Evolutionary conservation across 2,329 filamentous ascomycete genomes (phyloP), one percentile per base, ranked within the genome.

Genomic region (Fusarium sp.): DNA sequence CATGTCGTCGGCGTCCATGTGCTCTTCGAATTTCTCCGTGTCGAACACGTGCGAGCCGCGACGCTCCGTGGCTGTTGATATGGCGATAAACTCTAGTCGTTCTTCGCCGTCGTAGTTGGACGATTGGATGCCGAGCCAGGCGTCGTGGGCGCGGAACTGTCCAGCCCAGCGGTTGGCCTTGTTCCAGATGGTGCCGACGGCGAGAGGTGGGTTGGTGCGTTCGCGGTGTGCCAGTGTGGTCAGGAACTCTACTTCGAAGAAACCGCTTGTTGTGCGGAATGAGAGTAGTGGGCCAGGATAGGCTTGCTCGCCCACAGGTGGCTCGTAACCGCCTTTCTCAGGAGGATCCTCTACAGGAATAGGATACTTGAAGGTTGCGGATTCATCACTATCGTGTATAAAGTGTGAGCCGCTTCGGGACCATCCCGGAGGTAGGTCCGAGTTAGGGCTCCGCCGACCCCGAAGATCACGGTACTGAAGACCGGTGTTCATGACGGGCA

Each of bases 101-200:
- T 82, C 81, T 45, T 81, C 79, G 41, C 80, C 80, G 8, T 80
- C 80, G 55, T 83, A 80, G 70, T 83, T 83, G 61, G 80, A 81
- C n/a, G 79, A 78, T 67, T 83, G 81, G 7, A 83, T 70, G 10
- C 81, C 81, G 37, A 83, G 69, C 81, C 81, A 83, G 33, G 76
- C 77, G 51, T 83, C 81, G 65, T 83, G 81, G n/a, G 80, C 77
- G 39, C 81, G 77, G 35, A 83, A 77, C 47, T 79, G 76, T 28
- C 81, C 81, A n/a, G 80, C 74, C 80, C 80, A 82, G 32, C 73
- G 72, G 41, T 76, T 75, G 4, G 70, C 68, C 40, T 71, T 77
- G 51, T 74, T 72, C 76, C 78, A 80, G 65, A 83, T 80, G 53
- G 80, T 81, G 26, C 81, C 81, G 19, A 83, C 75, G 6, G 81